A percentile compares a stretch with the other conserved stretches of the same genome.
phyloP scores from a whole-genome alignment of 495 filamentous ascomycete species.

The Margaritispora aquatica region DNA sequence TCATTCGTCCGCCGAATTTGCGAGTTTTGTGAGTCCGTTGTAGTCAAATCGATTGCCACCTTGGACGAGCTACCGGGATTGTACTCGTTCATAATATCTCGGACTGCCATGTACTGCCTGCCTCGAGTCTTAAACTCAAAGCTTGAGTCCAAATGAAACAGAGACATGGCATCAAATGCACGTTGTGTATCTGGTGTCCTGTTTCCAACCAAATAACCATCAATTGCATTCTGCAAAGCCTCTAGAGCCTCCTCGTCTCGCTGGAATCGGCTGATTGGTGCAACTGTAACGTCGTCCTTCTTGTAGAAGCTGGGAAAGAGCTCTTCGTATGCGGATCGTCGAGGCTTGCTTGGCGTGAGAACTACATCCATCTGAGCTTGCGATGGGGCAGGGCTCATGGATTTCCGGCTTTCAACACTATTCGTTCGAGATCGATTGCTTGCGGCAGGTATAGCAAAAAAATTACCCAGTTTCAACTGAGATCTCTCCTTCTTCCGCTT shows the following conservation, averaged over 20 bases:
- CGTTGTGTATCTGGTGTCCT: slow-evolving; percentile 25
- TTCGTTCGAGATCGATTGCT: slow-evolving; percentile 18
- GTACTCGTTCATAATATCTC: slow-evolving; percentile 54
- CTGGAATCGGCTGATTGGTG: slow-evolving; percentile 39
- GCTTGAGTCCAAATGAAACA: slow-evolving; percentile 52
- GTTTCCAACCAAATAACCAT: slow-evolving; percentile 35
- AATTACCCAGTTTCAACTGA: slow-evolving; percentile 41
- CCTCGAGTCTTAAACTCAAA: slow-evolving; percentile 45
- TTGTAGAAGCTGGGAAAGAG: slow-evolving; percentile 74
- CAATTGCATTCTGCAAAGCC: slow-evolving; percentile 43
- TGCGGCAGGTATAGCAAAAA: slow-evolving; percentile 51
- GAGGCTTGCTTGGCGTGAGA: slow-evolving; percentile 23
- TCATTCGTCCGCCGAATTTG: slow-evolving; percentile 35
- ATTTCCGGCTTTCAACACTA: slow-evolving; percentile 28
- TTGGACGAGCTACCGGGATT: slow-evolving; percentile 24
- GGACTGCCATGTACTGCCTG: slow-evolving; percentile 45
- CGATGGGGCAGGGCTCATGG: slow-evolving; percentile 15
- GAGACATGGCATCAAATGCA: slow-evolving; percentile 46
- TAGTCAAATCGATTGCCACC: slow-evolving; percentile 23
- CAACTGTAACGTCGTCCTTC: slow-evolving; percentile 58
- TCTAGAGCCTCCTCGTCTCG: slow-evolving; percentile 49
- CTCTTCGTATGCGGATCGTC: slow-evolving; percentile 58
- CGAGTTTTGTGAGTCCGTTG: slow-evolving; percentile 39
- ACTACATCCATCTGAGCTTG: slow-evolving; percentile 2
- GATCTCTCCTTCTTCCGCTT: slow-evolving; percentile 60